A percentile compares a stretch with the other conserved stretches of the same genome.
phyloP scores from a whole-genome alignment of 2,329 filamentous ascomycete species.

The Ophiostoma fasciatum region DNA sequence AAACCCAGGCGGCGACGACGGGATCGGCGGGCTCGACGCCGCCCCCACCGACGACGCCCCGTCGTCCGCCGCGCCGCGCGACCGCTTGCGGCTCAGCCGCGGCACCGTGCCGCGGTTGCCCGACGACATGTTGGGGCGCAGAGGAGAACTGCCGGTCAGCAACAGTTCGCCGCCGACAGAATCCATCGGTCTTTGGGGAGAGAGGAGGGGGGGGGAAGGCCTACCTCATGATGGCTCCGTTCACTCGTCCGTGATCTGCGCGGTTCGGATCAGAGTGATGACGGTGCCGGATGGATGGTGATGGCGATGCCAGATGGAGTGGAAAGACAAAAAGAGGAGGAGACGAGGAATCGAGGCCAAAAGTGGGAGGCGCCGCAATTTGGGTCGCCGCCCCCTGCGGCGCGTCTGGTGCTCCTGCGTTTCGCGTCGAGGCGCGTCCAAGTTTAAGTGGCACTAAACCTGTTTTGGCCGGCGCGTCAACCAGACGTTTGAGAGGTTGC shows the following conservation, averaged over 20 bases:
- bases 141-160: slow-evolving; percentile 50
- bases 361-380: slow-evolving; percentile 1
- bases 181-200: neutral
- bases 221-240: slow-evolving; percentile 15
- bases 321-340: neutral
- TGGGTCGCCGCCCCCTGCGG: neutral
- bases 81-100: slow-evolving; percentile 38
- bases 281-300: too few relatives aligned
- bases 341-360: neutral
- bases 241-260: neutral
- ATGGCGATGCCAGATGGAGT: too few relatives aligned
- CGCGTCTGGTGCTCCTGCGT: slow-evolving; percentile 6
- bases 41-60: slow-evolving; percentile 33
- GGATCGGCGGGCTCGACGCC: slow-evolving; percentile 50
- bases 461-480: slow-evolving; percentile 14
- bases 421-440: slow-evolving; percentile 14
- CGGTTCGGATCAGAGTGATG: too few relatives aligned
- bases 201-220: too few relatives aligned
- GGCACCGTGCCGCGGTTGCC: slow-evolving; percentile 58
- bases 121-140: slow-evolving; percentile 66
- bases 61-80: slow-evolving; percentile 36
- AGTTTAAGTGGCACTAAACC: slow-evolving; percentile 28
- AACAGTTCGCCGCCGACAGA: neutral
- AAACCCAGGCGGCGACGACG: slow-evolving; percentile 51
- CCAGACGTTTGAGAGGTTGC: neutral